phyloP scores from a whole-genome alignment of 2,329 filamentous ascomycete genomes.

The Blastomyces parvus region DNA sequence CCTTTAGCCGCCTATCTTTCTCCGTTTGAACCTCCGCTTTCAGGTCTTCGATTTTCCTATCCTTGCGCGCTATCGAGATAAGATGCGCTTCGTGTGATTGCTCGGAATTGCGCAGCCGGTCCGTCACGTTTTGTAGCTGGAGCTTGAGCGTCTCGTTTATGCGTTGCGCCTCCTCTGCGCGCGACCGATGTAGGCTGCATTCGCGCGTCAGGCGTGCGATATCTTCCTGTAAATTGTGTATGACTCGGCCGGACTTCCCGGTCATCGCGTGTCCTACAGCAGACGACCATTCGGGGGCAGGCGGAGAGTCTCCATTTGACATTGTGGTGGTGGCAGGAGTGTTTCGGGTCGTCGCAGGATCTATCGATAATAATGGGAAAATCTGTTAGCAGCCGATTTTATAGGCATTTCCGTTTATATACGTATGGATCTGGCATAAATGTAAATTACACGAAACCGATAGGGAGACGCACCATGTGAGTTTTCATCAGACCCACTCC shows the following conservation, averaged over 20 bases:
- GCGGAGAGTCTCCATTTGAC: conserved; percentile 19
- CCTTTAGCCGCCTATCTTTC: conserved; percentile 31
- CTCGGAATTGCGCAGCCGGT: conserved; percentile 38
- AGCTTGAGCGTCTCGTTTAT: conserved; percentile 38
- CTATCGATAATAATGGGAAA: background rate
- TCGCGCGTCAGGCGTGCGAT: conserved; percentile 42
- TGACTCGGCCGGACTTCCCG: conserved; percentile 43
- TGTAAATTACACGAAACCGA: background rate
- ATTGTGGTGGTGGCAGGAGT: conserved; percentile 21
- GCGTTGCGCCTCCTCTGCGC: conserved; percentile 39
- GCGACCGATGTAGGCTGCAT: conserved; percentile 36
- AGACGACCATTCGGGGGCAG: conserved; percentile 36
- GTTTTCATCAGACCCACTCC: background rate
- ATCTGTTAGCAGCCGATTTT: conserved; percentile 2
- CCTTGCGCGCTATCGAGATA: conserved; percentile 38
- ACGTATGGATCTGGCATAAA: background rate
- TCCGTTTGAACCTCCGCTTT: conserved; percentile 35
- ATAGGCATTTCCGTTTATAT: background rate
- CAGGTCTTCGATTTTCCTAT: conserved; percentile 41
- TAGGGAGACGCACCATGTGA: background rate
- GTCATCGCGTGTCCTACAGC: conserved; percentile 42
- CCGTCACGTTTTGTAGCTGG: conserved; percentile 38
- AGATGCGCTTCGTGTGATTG: conserved; percentile 40
- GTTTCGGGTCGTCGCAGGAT: background rate
- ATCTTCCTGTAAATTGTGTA: conserved; percentile 42